Base-by-base conservation (phyloP, 2,329 filamentous ascomycete species). In the Alternaria sp. region DNA sequence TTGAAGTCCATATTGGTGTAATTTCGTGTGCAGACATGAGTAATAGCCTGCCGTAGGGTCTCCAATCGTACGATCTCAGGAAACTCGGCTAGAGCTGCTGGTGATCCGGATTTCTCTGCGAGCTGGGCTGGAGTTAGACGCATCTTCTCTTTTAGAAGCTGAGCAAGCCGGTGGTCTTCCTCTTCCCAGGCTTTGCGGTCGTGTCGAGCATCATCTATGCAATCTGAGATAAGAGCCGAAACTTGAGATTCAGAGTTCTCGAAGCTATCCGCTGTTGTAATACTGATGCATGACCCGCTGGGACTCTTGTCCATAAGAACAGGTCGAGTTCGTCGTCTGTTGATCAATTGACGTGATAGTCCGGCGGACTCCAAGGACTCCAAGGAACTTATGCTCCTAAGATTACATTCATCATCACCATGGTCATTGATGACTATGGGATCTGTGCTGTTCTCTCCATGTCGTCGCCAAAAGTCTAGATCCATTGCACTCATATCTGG, bases 1-100 rank as follows among this genome's bases (percentile, higher is more conserved):
- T 65, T 53, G 3, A 59, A 62, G 18, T 59, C 45, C 11, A 66
- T 11, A 6, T 53, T 28, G 48, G 68, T 64, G 3, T 61, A 62
- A 49, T 63, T 28, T 38, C 40, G 50, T 20, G 57, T 62, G 6
- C 65, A 65, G 18, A 22, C 25, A n/a, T 43, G 8, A 40, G 44
- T 40, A 18, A 51, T 30, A 32, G 30, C 41, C 7, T 41, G 40
- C 27, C 48, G 55, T 32, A 34, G 25, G 46, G 46, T 51, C 4
- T 34, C 14, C 6, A 22, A 20, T 12, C 9, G n/a, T 41, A 11
- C 50, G 34, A 14, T 25, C 34, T 18, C 25, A 36, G 27, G 20
- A 51, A 28, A 52, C 7, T 22, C 7, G 1, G 28, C 18, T 25
- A 11, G 48, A 22, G 34, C 7, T 22, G 6, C 36, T 28, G 22